These are phyloP conservation scores for Cladosporium austrohemisphaericum DNA, from an alignment of 2,329 filamentous ascomycete species.

Conservation along the genomic window DNA sequence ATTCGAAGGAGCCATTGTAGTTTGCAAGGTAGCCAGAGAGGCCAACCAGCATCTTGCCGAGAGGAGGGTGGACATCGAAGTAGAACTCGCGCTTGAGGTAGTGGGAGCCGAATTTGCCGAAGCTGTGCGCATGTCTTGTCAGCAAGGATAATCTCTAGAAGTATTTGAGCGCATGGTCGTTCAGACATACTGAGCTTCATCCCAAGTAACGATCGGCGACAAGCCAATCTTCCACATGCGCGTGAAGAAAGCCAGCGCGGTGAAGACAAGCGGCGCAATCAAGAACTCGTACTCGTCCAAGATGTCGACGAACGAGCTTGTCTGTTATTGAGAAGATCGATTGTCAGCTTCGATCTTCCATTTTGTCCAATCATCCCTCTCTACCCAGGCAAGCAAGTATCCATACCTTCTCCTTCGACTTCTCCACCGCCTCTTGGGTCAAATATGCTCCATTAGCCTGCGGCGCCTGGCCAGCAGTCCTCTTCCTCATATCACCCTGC, in stretches of 20 bases:
- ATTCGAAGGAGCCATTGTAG: constrained; percentile 98
- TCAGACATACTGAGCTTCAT: constrained; percentile 65
- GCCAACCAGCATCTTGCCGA: constrained; percentile 97
- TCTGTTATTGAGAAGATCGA: constrained; percentile 16
- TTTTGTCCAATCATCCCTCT: constrained; percentile 1
- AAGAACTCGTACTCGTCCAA: constrained; percentile 62
- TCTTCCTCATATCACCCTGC: constrained; percentile 45
- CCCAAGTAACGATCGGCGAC: constrained; percentile 71
- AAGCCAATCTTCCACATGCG: constrained; percentile 65
- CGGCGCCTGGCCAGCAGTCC: constrained; percentile 37
- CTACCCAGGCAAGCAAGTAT: not conserved
- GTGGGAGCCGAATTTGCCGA: constrained; percentile 97
- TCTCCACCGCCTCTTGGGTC: constrained; percentile 37
- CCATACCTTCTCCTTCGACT: constrained; percentile 47
- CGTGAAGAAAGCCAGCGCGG: constrained; percentile 61
- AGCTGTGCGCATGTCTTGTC: constrained; percentile 36
- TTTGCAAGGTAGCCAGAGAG: constrained; percentile 93
- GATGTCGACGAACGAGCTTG: constrained; percentile 57
- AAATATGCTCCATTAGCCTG: constrained; percentile 33
- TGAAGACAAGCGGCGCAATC: constrained; percentile 62
- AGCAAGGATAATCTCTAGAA: not conserved
- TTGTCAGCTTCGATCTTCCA: constrained; percentile 13
- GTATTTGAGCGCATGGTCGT: not conserved
- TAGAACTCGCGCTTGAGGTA: constrained; percentile 99
- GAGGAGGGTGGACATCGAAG: constrained; percentile 92